These are phyloP conservation scores for Boletus rubescentipes DNA, from an alignment of 768 basidiomycete species.

Conservation along the genomic window DNA sequence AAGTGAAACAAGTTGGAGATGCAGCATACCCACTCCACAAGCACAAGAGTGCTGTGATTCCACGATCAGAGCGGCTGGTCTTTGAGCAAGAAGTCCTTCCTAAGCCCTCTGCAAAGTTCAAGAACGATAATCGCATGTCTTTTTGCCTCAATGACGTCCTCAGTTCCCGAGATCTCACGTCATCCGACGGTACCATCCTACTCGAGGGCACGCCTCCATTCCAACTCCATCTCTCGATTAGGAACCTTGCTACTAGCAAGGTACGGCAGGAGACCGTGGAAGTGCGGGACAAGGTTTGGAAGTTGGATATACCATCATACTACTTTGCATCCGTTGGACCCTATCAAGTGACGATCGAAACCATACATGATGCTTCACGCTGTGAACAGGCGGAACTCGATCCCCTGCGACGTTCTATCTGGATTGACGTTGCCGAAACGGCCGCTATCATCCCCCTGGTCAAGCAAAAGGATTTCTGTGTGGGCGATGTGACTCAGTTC, in stretches of 20 bases:
- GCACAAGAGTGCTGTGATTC: slow-evolving; percentile 60
- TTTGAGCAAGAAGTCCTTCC: slow-evolving; percentile 85
- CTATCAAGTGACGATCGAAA: slow-evolving; percentile 76
- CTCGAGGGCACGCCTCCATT: slow-evolving; percentile 89
- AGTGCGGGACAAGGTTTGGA: slow-evolving; percentile 59
- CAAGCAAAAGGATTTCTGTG: slow-evolving; percentile 77
- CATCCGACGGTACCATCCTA: slow-evolving; percentile 53
- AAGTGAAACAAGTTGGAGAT: slow-evolving; percentile 88
- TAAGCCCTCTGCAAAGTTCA: slow-evolving; percentile 81
- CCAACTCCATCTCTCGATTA: slow-evolving; percentile 68
- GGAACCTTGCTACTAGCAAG: slow-evolving; percentile 71
- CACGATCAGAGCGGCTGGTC: slow-evolving; percentile 63
- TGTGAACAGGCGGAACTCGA: slow-evolving; percentile 77
- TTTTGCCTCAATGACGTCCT: slow-evolving; percentile 78
- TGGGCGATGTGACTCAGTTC: slow-evolving; percentile 88
- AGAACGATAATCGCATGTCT: slow-evolving; percentile 58
- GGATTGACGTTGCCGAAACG: slow-evolving; percentile 95
- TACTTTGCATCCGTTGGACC: slow-evolving; percentile 77
- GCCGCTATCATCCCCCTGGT: slow-evolving; percentile 89
- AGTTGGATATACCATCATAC: slow-evolving; percentile 66
- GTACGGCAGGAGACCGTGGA: slow-evolving; percentile 57
- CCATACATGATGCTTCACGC: slow-evolving; percentile 73
- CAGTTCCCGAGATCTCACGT: slow-evolving; percentile 48
- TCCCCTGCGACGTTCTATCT: slow-evolving; percentile 58
- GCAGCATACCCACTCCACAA: slow-evolving; percentile 77